Base-by-base conservation (phyloP, 192 early-diverging fungal species). In the Glomus cerebriforme region DNA sequence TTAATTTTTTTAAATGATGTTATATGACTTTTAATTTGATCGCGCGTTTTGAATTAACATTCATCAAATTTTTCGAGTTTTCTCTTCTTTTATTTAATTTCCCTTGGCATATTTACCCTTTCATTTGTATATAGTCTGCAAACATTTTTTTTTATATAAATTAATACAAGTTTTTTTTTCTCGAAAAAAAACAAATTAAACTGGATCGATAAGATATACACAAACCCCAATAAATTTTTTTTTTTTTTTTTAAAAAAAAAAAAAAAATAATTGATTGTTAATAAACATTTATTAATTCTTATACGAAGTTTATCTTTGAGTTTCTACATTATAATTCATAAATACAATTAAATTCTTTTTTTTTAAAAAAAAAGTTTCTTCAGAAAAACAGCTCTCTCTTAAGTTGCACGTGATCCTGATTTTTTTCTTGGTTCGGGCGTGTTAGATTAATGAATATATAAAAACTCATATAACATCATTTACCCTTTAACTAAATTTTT, bases 351-450 rank as follows among this genome's bases (percentile, higher is more conserved):
- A 68, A 68, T 32, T 32, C 19, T 31, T 31, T n/a, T n/a, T n/a
- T n/a, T n/a, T n/a, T n/a, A n/a, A 32, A 32, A 65, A 32, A 68
- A 35, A n/a, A 8, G 34, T 6, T n/a, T 17, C 17, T 39, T 68
- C 34, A 32, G n/a, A n/a, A 34, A 35, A n/a, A 6, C 19, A n/a
- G 32, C 9, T 19, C 22, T 68, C 31, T 68, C 7, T 68, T n/a
- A 34, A 68, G 8, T 68, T 37, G 22, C 66, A 68, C 66, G 66
- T 68, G 66, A 68, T 68, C 29, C 22, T 68, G 9, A 35, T 35
- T 68, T 68, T 19, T 19, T 26, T 31, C 15, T 17, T 6, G 17
- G 12, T 66, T 66, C 32, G 66, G 34, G 34, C 34, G 66, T 12
- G 37, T 39, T 35, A 32, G 9, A 15, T 65, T 65, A 26, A 15